Base-by-base conservation (phyloP, 164 flowering plant species). In the Vitis riparia region DNA sequence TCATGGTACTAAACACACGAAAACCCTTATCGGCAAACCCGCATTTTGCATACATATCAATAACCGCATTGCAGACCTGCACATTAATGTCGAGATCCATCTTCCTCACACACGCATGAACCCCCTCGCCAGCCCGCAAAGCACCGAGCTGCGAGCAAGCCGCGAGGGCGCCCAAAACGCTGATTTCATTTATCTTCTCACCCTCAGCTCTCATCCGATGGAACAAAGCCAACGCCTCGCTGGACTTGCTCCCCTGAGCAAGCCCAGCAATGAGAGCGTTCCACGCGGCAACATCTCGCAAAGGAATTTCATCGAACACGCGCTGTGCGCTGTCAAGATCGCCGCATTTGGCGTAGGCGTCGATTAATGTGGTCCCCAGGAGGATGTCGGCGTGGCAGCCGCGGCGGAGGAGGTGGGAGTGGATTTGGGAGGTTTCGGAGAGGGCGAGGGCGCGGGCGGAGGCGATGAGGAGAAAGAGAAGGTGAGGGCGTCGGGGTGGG, bases 61-160 rank as follows among this genome's bases (percentile, higher is more conserved):
- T 90, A 10, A 87, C 81, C 2, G 84, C 93, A 73, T 95, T 95
- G 65, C 99, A 88, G 19, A 95, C 93, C 23, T 65, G 75, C 49
- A 80, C 86, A 62, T 86, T 85, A n/a, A n/a, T 16, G 66, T 95
- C 91, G 23, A 90, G 67, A 69, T 70, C 58, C 67, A 73, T 79
- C 2, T 75, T 83, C 49, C 51, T 71, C 1, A 82, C 75, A 53
- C 78, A 91, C 13, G 52, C 67, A 67, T 78, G 75, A 47, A 91
- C 70, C 56, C 65, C 73, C 14, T 86, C 85, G 5, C 97, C 99
- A 58, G 86, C 91, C 3, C 63, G 63, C 19, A 76, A n/a, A 2
- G 87, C 89, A 17, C 98, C 97, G 65, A 91, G 64, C 32, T 91
- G 96, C 11, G 98, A 72, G 66, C 99, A 95, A 0, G 99, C 98